Evolutionary conservation across 2,329 filamentous ascomycete genomes (phyloP).

Genomic region (Knoxdaviesia capensis): DNA sequence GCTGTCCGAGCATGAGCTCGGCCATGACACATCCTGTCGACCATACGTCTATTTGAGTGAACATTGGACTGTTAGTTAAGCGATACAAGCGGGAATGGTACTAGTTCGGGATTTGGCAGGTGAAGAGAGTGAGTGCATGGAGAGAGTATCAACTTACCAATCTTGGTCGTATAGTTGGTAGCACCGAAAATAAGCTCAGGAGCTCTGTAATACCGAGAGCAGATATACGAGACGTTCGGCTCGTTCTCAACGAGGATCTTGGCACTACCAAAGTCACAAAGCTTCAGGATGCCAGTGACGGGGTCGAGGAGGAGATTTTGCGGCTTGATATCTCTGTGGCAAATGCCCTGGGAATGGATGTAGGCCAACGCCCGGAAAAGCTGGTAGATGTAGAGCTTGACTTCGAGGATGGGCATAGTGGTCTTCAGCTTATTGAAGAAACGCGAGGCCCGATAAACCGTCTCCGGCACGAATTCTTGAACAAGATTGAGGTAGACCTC

Average conservation of each 20-base stretch:
- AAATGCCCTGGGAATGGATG: conserved; percentile 98
- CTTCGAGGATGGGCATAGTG: conserved; percentile 95
- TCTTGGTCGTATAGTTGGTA: conserved; percentile 99
- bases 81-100: background rate
- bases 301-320: conserved; percentile 94
- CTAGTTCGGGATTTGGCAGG: background rate
- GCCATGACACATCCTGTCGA: conserved; percentile 99
- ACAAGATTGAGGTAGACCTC: conserved; percentile 98
- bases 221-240: conserved; percentile 98
- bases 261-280: conserved; percentile 96
- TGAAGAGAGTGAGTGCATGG: background rate
- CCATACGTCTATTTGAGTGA: conserved; percentile 82
- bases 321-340: conserved; percentile 96
- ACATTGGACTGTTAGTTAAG: conserved; percentile 31
- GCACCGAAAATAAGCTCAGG: conserved; percentile 97
- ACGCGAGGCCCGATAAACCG: conserved; percentile 89
- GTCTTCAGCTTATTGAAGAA: conserved; percentile 99
- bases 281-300: conserved; percentile 75
- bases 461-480: conserved; percentile 95
- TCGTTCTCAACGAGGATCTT: conserved; percentile 98
- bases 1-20: conserved; percentile 95
- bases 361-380: conserved; percentile 96
- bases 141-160: conserved; percentile 43
- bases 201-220: conserved; percentile 94
- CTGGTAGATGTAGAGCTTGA: conserved; percentile 99